Percentiles rank a stretch among this genome's conserved stretches.
phyloP scores from a whole-genome alignment of 352 stramenopile species.

The Pythium aphanidermatum region DNA sequence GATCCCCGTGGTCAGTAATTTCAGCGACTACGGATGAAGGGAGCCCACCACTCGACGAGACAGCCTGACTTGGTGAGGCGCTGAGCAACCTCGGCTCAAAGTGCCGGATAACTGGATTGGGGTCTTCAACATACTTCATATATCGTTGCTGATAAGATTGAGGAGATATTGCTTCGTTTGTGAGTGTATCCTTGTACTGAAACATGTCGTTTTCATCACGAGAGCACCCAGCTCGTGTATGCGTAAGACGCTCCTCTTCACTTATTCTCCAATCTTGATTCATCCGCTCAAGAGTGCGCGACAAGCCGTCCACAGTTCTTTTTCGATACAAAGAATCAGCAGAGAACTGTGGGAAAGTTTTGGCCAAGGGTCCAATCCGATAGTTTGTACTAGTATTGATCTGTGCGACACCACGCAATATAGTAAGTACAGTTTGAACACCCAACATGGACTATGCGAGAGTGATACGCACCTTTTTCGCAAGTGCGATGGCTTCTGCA shows the following conservation, averaged over 20 bases:
- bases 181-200: slow-evolving; percentile 47
- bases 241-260: slow-evolving; percentile 30
- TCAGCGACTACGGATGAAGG: no score
- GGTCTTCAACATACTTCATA: slow-evolving; percentile 29
- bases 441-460: neutral
- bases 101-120: slow-evolving; percentile 31
- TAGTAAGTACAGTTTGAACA: neutral
- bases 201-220: slow-evolving; percentile 34
- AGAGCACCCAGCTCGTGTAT: slow-evolving; percentile 27
- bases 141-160: slow-evolving; percentile 45
- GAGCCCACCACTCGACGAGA: no score
- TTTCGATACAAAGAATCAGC: slow-evolving; percentile 38
- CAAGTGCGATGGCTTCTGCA: slow-evolving; percentile 35
- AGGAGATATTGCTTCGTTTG: slow-evolving; percentile 24
- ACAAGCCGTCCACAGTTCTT: slow-evolving; percentile 28
- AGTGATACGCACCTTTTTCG: slow-evolving; percentile 19
- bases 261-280: slow-evolving; percentile 40
- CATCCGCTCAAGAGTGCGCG: slow-evolving; percentile 37
- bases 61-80: neutral
- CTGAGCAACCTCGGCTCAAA: slow-evolving; percentile 4
- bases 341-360: slow-evolving; percentile 28
- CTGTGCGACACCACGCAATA: slow-evolving; percentile 7
- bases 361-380: slow-evolving; percentile 31
- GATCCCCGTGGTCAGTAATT: no score
- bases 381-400: slow-evolving; percentile 40